Evolutionary conservation across 1,284 basidiomycete genomes (phyloP).

Genomic region (Melanopsichium pennsylvanicum): DNA sequence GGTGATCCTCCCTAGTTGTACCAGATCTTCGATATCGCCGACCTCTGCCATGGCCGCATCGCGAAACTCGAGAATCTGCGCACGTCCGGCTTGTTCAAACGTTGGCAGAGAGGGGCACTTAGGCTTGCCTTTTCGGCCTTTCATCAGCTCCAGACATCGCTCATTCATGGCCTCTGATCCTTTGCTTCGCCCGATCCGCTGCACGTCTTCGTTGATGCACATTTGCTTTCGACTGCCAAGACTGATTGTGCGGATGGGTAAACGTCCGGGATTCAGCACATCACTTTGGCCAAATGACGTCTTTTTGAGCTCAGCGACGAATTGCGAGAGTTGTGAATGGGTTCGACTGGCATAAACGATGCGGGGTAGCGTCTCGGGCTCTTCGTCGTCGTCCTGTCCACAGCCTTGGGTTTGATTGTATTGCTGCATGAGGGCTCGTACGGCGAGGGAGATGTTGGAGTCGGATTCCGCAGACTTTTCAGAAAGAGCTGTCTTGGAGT

Average conservation of each 20-base stretch:
- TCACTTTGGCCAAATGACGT: constrained; percentile 69
- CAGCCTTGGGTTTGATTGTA: constrained; percentile 49
- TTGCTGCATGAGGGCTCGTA: constrained; percentile 78
- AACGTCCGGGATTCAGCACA: constrained; percentile 20
- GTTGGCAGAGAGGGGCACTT: constrained; percentile 80
- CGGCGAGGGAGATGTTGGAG: constrained; percentile 74
- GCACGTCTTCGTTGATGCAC: constrained; percentile 86
- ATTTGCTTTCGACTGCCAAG: constrained; percentile 91
- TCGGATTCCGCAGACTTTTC: constrained; percentile 12
- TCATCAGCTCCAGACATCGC: constrained; percentile 84
- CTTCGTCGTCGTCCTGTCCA: constrained; percentile 45
- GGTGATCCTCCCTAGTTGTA: constrained; percentile 73
- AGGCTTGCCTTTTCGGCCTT: constrained; percentile 59
- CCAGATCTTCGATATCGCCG: constrained; percentile 93
- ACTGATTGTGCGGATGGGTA: constrained; percentile 46
- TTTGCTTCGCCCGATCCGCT: constrained; percentile 67
- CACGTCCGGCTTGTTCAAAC: constrained; percentile 56
- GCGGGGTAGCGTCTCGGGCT: constrained; percentile 64
- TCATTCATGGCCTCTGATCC: constrained; percentile 85
- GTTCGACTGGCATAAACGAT: constrained; percentile 94
- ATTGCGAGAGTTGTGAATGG: constrained; percentile 91
- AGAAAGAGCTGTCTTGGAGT: constrained; percentile 14
- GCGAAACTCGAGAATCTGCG: constrained; percentile 80
- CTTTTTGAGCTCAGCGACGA: constrained; percentile 83
- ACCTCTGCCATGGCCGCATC: constrained; percentile 82